Base-by-base conservation (phyloP, 176 grass and related monocot species). In the Musa beccarii region DNA sequence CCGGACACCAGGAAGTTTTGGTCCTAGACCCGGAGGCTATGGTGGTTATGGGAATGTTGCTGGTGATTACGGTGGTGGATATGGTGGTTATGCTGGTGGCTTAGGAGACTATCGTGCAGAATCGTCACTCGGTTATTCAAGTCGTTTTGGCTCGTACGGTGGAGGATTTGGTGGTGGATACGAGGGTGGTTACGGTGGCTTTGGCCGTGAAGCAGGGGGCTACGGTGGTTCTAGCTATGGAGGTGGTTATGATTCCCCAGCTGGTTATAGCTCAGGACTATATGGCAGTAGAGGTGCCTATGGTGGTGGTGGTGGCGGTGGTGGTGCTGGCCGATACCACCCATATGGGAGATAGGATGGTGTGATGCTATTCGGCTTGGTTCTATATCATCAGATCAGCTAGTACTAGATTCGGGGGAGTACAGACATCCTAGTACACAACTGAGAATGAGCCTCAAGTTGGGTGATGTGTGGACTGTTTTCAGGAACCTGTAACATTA, bases 261-360 rank as follows among this genome's bases (percentile, higher is more conserved):
- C 78, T 75, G 69, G 74, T 80, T 65, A 79, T 53, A 77, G 49
- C 82, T 56, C 53, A 11, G 75, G 82, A 83, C 85, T 81, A 53
- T 92, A 92, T 65, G 68, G 79, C 59, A 74, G 83, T 87, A 92
- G 86, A 80, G 85, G 86, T 84, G 84, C 81, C 73, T 86, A 86
- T 84, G 84, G 82, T 80, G 64, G 77, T 78, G 70, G 82, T 5
- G 29, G 29, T 53, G 82, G 82, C 74, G 81, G 53, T 72, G 71
- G 43, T 61, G 74, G 82, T 80, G 13, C 87, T 78, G 87, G 90
- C 84, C 84, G 90, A 17, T 89, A 92, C 76, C 90, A 89, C 78
- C 90, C 90, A 23, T 89, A 92, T 76, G 84, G 76, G 80, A 89
- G 90, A 84, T 92, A 90, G 81, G 74, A 70, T 52, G 23, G 61